Conservation (phyloP, 192 early-diverging fungal genomes). For the Entomortierella lignicola region DNA sequence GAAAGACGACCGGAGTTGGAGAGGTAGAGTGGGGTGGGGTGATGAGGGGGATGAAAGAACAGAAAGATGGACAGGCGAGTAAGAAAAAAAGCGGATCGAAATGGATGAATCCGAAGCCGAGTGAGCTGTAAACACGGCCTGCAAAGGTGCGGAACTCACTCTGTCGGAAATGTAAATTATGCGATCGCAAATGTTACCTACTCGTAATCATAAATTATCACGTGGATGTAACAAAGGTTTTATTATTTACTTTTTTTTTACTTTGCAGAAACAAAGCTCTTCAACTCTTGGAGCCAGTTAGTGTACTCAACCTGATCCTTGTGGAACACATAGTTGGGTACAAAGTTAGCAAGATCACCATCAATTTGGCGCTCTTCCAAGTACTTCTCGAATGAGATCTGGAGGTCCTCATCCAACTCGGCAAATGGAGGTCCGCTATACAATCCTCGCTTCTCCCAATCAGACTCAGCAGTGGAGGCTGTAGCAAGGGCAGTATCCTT, state of each 20-base stretch:
- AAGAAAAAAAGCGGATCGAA: slow-evolving; percentile 10
- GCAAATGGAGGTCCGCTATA: slow-evolving; percentile 94
- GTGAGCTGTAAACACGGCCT: slow-evolving; percentile 1
- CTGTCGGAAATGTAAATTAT: neutral
- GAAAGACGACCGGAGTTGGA: slow-evolving; percentile 1
- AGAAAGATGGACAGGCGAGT: slow-evolving; percentile 1
- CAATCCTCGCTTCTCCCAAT: slow-evolving; percentile 87
- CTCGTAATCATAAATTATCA: slow-evolving; percentile 4
- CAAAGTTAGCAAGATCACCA: slow-evolving; percentile 83
- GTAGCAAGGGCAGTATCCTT: slow-evolving; percentile 71
- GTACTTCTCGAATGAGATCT: slow-evolving; percentile 77
- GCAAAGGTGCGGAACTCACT: neutral
- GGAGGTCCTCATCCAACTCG: slow-evolving; percentile 87
- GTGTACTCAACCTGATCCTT: slow-evolving; percentile 97
- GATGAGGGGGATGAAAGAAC: slow-evolving; percentile 4
- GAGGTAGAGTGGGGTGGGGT: slow-evolving; percentile 8
- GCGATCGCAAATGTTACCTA: slow-evolving; percentile 3
- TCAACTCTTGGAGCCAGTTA: slow-evolving; percentile 86
- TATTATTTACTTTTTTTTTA: slow-evolving; percentile 30
- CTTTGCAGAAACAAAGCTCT: slow-evolving; percentile 77
- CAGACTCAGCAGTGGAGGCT: slow-evolving; percentile 78
- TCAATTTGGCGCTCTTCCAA: slow-evolving; percentile 92
- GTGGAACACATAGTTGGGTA: slow-evolving; percentile 89
- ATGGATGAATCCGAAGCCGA: slow-evolving; percentile 21
- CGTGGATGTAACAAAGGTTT: neutral